Conservation (phyloP, 2,329 filamentous ascomycete species). For the Xylariaceae sp. region DNA sequence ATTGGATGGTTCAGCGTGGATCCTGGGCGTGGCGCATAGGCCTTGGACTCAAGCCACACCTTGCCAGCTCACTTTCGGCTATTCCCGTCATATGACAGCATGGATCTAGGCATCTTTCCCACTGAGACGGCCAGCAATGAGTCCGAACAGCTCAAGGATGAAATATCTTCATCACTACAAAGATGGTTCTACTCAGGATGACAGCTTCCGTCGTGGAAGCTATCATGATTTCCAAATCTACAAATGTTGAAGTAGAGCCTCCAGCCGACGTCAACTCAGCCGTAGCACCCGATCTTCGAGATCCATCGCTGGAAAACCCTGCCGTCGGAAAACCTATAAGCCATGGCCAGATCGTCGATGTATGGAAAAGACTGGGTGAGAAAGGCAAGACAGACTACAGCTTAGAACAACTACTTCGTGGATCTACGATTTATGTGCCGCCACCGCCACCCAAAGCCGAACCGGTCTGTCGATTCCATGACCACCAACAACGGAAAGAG, state of each 20-base stretch:
- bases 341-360: constrained; percentile 62
- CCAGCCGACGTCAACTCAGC: constrained; percentile 9
- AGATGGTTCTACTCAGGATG: constrained; percentile 77
- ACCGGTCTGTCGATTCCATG: constrained; percentile 51
- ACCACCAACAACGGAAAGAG: constrained; percentile 1
- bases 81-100: neutral
- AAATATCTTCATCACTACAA: constrained; percentile 9
- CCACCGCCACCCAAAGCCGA: constrained; percentile 77
- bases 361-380: constrained; percentile 52
- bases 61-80: too few relatives aligned
- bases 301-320: constrained; percentile 49
- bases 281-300: constrained; percentile 25
- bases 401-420: constrained; percentile 68
- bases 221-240: constrained; percentile 38
- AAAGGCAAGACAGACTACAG: constrained; percentile 36
- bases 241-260: neutral
- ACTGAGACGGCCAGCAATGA: neutral
- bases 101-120: neutral
- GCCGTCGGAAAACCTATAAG: constrained; percentile 64
- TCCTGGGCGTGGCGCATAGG: too few relatives aligned
- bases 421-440: constrained; percentile 69
- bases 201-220: constrained; percentile 64
- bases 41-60: too few relatives aligned
- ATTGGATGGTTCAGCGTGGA: too few relatives aligned
- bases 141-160: neutral